Percentiles rank a stretch among this genome's conserved stretches.
Conservation (phyloP, 2,329 filamentous ascomycete species). For the Ophiocordyceps camponoti-floridani region DNA sequence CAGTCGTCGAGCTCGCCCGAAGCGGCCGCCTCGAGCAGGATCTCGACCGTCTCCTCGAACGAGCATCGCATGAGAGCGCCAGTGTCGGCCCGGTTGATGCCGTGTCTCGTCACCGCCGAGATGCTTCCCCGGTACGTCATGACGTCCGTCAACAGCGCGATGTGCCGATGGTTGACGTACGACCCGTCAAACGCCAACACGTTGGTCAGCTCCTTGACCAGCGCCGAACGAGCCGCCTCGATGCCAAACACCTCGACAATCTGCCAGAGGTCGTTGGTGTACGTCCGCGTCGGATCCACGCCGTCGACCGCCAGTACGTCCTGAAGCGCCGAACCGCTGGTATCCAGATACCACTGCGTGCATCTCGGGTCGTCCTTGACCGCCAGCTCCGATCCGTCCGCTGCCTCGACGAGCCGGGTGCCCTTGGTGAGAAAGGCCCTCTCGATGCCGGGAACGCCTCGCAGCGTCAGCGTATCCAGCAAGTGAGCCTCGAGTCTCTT, state of each 20-base stretch:
- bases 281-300: conserved; percentile 71
- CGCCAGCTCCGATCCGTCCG: conserved; percentile 56
- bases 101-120: conserved; percentile 92
- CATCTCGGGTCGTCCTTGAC: conserved; percentile 58
- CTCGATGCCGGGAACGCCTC: conserved; percentile 77
- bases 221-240: conserved; percentile 73
- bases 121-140: conserved; percentile 93
- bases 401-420: conserved; percentile 44
- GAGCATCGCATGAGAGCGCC: conserved; percentile 98
- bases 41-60: conserved; percentile 98
- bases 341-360: conserved; percentile 92
- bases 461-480: conserved; percentile 76
- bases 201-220: conserved; percentile 76
- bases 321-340: conserved; percentile 72
- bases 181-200: conserved; percentile 97
- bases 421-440: conserved; percentile 86
- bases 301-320: conserved; percentile 75
- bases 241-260: conserved; percentile 92
- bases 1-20: conserved; percentile 95
- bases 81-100: conserved; percentile 95
- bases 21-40: conserved; percentile 85
- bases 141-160: conserved; percentile 86
- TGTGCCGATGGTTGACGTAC: conserved; percentile 96
- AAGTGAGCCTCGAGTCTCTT: conserved; percentile 86
- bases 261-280: conserved; percentile 91